Conservation (phyloP, 2,329 filamentous ascomycete species). For the Thelonectria blattea region DNA sequence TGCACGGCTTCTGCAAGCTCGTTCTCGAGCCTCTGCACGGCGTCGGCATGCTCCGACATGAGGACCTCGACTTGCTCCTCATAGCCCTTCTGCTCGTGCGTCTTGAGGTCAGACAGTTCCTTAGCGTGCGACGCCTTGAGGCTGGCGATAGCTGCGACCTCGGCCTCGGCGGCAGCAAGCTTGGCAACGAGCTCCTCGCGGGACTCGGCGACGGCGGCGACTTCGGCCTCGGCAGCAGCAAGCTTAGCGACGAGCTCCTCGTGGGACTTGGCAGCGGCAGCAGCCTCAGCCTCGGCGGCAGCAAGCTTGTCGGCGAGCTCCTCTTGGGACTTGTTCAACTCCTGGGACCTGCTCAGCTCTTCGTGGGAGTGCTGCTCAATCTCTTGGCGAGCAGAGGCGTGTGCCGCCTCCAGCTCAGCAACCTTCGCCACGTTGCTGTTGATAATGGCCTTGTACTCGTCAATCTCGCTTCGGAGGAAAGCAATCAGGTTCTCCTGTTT, state of each 20-base stretch:
- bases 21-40: constrained; percentile 60
- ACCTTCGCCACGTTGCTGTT: constrained; percentile 72
- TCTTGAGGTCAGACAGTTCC: constrained; percentile 57
- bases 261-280: constrained; percentile 53
- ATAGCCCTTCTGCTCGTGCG: constrained; percentile 59
- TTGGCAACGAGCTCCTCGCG: constrained; percentile 56
- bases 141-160: constrained; percentile 44
- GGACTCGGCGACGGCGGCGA: constrained; percentile 53
- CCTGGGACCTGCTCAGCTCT: constrained; percentile 65
- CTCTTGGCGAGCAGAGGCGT: constrained; percentile 65
- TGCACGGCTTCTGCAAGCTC: constrained; percentile 63
- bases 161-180: constrained; percentile 60
- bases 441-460: constrained; percentile 80
- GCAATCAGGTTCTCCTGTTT: constrained; percentile 66
- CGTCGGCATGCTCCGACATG: constrained; percentile 65
- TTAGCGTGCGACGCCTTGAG: constrained; percentile 57
- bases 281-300: constrained; percentile 56
- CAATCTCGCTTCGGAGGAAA: constrained; percentile 74
- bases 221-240: constrained; percentile 53
- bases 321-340: constrained; percentile 63
- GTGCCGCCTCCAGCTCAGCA: constrained; percentile 74
- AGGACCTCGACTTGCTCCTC: constrained; percentile 65
- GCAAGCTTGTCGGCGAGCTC: constrained; percentile 32
- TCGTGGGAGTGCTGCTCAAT: constrained; percentile 17
- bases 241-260: constrained; percentile 61